Base-by-base conservation (phyloP, 768 basidiomycete genomes). In the Termitomyces sp. region DNA sequence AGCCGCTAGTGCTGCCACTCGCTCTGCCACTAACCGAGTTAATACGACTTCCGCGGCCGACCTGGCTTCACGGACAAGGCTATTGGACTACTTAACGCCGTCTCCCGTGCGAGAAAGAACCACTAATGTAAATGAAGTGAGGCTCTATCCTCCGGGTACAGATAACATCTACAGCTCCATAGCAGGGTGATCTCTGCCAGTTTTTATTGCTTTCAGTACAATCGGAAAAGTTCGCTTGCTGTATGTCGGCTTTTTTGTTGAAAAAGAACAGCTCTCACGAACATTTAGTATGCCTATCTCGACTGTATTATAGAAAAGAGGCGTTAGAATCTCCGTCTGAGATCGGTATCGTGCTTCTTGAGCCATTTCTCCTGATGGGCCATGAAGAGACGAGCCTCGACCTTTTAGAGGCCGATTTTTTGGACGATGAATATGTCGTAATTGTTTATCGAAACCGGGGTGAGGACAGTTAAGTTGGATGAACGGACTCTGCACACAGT, bases 341-440 rank as follows among this genome's bases (percentile, higher is more conserved):
- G 62, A 74, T 86, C 67, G 73, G 75, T 50, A 70, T 86, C 62
- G 79, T 74, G 63, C 68, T 87, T 71, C 74, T 87, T 48, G 81
- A 85, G 69, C 84, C 83, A 73, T 72, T 72, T 69, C 70, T 82
- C 66, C 75, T 68, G 58, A 72, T 68, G 69, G 78, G 75, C 43
- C 64, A 68, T 63, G 69, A 75, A 70, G 75, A 71, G 61, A 67
- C 59, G 56, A 74, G 77, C 64, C 70, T 85, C 66, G 78, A 85
- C 60, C 64, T 90, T 48, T 69, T 91, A 68, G 86, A 87, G 66
- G 79, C 75, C 46, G 87, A 90, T 57, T 92, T 92, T 73, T 91
- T 93, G 71, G 91, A 93, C 75, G 86, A 90, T 64, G 82, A 85
- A 69, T 75, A 71, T 66, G 69, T 91, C 60, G 78, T 90, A 64